Conservation (phyloP, 257 asterid species). For the Solanum neorickii region DNA sequence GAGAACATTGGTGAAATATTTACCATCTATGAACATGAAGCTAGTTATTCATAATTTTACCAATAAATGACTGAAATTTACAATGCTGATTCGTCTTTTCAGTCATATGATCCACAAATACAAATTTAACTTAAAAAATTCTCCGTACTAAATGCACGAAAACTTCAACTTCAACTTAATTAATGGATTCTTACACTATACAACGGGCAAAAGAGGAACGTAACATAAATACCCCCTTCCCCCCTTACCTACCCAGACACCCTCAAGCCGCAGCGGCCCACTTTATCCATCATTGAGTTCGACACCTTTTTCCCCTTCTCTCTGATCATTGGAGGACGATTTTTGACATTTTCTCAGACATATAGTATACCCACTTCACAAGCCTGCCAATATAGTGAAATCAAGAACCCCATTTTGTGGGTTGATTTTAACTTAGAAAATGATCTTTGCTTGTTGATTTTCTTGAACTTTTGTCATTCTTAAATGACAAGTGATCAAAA, state of each 20-base stretch:
- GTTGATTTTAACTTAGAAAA: neutral
- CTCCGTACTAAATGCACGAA: neutral
- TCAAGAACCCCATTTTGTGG: neutral
- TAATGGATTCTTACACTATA: neutral
- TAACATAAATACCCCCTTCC: neutral
- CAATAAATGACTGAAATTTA: too few relatives aligned
- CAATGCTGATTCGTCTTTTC: too few relatives aligned
- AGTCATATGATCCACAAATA: neutral
- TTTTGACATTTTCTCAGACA: neutral
- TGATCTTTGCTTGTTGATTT: neutral
- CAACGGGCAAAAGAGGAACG: neutral
- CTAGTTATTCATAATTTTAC: too few relatives aligned
- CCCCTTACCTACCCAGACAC: neutral
- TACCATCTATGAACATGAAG: neutral
- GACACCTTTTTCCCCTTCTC: neutral
- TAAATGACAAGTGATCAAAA: neutral
- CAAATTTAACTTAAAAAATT: too few relatives aligned
- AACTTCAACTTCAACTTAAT: too few relatives aligned
- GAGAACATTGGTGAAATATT: neutral
- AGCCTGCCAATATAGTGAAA: neutral
- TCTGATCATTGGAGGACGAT: neutral
- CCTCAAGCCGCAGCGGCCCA: neutral
- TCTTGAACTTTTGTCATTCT: neutral
- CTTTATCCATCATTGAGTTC: slow-evolving; percentile 6
- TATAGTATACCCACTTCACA: neutral